Base-by-base conservation (phyloP, 306 rosid species). In the Luffa acutangula region DNA sequence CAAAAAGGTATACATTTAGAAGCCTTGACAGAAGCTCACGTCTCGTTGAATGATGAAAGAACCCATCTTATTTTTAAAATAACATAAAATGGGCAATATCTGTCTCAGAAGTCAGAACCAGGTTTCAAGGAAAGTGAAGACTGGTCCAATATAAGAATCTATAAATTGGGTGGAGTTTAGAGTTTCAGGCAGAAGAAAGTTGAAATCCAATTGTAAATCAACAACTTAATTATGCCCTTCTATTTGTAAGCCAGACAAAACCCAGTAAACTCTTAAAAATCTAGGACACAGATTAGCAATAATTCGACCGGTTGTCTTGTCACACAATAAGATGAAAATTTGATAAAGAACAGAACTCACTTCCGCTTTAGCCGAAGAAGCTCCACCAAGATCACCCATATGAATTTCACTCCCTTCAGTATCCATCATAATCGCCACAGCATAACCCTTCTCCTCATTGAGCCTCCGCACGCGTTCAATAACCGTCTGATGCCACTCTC, bases 371-470 rank as follows among this genome's bases (percentile, higher is more conserved):
- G 83, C 96, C 2, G 99, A 96, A 42, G 99, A 84, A 77, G 97
- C 86, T 33, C 98, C 99, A 41, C 96, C 97, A 65, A 96, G 87
- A 80, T 96, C 99, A 14, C 99, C 99, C 99, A 96, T 96, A 67
- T 96, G 99, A 85, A 96, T 96, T 87, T 96, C 99, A 79, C 99
- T 96, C 15, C 99, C 99, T 80, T 96, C 98, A 0, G 99, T 96
- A 52, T 96, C 99, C 99, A 96, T 96, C 99, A 96, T 91, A 20
- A 96, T 85, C 3, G 99, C 99, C 13, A 96, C 99, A 9, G 99
- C 99, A 37, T 86, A 96, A 0, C 99, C 99, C 63, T 96, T 96
- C 59, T 91, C 89, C 13, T 88, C 96, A 56, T 96, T 96, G n/a
- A 96, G 93, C 82, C 89, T 81, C 4, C 98, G 77, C 1, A 96